phyloP scores from a whole-genome alignment of 768 basidiomycete genomes.

The Agrocybe chaxingu region DNA sequence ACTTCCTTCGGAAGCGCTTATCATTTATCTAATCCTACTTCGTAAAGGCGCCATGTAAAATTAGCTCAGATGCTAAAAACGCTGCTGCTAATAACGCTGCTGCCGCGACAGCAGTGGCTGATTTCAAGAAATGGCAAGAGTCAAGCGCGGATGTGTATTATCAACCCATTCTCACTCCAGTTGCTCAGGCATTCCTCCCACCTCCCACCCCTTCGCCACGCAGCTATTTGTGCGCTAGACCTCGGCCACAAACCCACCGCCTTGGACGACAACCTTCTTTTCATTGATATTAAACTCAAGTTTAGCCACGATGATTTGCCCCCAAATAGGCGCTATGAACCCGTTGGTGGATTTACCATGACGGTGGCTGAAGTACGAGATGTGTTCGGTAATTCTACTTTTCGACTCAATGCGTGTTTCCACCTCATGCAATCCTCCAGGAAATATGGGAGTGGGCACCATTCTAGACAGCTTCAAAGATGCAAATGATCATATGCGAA shows the following conservation, averaged over 20 bases:
- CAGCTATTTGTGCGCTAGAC: slow-evolving; percentile 24
- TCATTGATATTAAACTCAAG: slow-evolving; percentile 20
- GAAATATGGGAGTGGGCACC: slow-evolving; percentile 10
- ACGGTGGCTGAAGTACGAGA: slow-evolving; percentile 19
- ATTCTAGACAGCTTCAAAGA: slow-evolving; percentile 20
- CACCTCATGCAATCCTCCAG: slow-evolving; percentile 3
- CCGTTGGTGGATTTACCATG: slow-evolving; percentile 15
- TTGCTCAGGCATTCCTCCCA: slow-evolving; percentile 22
- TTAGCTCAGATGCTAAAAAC: slow-evolving; percentile 15
- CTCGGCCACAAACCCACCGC: slow-evolving; percentile 16
- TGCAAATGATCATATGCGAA: slow-evolving; percentile 18
- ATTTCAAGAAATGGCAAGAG: slow-evolving; percentile 23
- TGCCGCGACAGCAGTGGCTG: slow-evolving; percentile 14
- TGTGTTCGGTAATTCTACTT: slow-evolving; percentile 16
- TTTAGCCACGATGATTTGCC: slow-evolving; percentile 14
- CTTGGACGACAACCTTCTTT: slow-evolving; percentile 18
- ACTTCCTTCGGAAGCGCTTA: slow-evolving; percentile 3
- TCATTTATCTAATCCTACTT: slow-evolving; percentile 3
- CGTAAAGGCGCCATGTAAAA: slow-evolving; percentile 19
- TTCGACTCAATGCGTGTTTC: neutral
- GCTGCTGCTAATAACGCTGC: slow-evolving; percentile 11
- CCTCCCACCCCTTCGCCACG: slow-evolving; percentile 20
- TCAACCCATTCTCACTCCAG: slow-evolving; percentile 1
- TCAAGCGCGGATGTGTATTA: neutral
- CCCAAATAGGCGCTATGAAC: slow-evolving; percentile 16